These are phyloP conservation scores for Globisporangium yorkense DNA, from an alignment of 352 stramenopile genomes.

Conservation along the genomic window DNA sequence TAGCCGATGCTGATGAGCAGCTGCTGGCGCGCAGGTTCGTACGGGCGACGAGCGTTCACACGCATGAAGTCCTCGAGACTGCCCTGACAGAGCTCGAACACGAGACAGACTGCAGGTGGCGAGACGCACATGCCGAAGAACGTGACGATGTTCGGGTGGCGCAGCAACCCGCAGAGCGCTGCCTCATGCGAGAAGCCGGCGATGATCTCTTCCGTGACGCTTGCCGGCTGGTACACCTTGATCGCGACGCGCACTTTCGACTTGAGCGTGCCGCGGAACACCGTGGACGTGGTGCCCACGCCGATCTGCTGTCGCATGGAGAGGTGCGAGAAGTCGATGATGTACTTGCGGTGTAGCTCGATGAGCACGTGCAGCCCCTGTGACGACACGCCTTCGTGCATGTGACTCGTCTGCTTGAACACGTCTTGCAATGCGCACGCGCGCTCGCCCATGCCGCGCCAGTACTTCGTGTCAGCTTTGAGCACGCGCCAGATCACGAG, in stretches of 20 bases:
- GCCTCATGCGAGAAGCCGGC: constrained; percentile 28
- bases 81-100: constrained; percentile 54
- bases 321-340: constrained; percentile 41
- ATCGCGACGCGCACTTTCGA: constrained; percentile 24
- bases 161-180: constrained; percentile 36
- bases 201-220: constrained; percentile 25
- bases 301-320: constrained; percentile 27
- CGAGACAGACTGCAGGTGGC: constrained; percentile 51
- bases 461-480: constrained; percentile 40
- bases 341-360: constrained; percentile 42
- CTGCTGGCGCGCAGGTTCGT: constrained; percentile 21
- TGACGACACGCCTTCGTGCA: constrained; percentile 30
- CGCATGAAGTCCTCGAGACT: constrained; percentile 40
- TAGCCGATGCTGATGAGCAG: constrained; percentile 42
- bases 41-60: constrained; percentile 13
- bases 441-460: constrained; percentile 30
- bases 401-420: constrained; percentile 21
- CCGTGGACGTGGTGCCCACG: constrained; percentile 18
- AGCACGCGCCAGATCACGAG: constrained; percentile 40
- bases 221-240: constrained; percentile 35
- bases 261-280: constrained; percentile 28
- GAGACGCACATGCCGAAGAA: constrained; percentile 61
- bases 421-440: constrained; percentile 21
- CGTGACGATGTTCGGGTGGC: constrained; percentile 54
- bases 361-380: constrained; percentile 41